A percentile compares a stretch with the other conserved stretches of the same genome.
phyloP scores from a whole-genome alignment of 2,329 filamentous ascomycete species.

The Rutstroemia sp. region DNA sequence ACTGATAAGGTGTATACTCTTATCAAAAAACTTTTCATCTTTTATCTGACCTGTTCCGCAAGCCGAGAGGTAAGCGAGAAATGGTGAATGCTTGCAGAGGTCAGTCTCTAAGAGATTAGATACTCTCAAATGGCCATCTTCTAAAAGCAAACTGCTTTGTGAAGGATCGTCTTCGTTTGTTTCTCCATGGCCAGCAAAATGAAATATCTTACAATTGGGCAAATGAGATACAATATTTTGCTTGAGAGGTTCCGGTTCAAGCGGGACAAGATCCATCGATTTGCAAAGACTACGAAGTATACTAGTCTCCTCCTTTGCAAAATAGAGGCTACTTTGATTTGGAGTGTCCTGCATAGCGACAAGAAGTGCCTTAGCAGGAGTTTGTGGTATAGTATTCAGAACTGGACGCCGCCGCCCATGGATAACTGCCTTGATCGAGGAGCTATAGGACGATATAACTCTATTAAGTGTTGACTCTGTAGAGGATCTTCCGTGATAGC shows the following conservation, averaged over 20 bases:
- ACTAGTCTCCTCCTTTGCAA: neutral
- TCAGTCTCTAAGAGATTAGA: constrained; percentile 6
- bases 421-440: constrained; percentile 31
- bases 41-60: constrained; percentile 29
- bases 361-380: constrained; percentile 22
- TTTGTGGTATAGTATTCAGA: constrained; percentile 3
- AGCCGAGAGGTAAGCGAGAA: constrained; percentile 35
- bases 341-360: constrained; percentile 28
- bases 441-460: constrained; percentile 34
- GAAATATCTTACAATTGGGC: constrained; percentile 30
- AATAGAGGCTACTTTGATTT: neutral
- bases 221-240: constrained; percentile 9
- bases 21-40: constrained; percentile 27
- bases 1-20: constrained; percentile 33
- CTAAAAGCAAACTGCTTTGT: constrained; percentile 27
- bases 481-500: constrained; percentile 21
- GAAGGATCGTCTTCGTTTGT: constrained; percentile 27
- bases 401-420: constrained; percentile 12
- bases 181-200: constrained; percentile 36
- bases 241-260: neutral
- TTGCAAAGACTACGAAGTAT: neutral
- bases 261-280: neutral
- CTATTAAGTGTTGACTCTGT: constrained; percentile 28
- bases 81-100: constrained; percentile 14
- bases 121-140: constrained; percentile 26